phyloP scores from a whole-genome alignment of 2,329 filamentous ascomycete genomes.

The Fusarium cicatricum region DNA sequence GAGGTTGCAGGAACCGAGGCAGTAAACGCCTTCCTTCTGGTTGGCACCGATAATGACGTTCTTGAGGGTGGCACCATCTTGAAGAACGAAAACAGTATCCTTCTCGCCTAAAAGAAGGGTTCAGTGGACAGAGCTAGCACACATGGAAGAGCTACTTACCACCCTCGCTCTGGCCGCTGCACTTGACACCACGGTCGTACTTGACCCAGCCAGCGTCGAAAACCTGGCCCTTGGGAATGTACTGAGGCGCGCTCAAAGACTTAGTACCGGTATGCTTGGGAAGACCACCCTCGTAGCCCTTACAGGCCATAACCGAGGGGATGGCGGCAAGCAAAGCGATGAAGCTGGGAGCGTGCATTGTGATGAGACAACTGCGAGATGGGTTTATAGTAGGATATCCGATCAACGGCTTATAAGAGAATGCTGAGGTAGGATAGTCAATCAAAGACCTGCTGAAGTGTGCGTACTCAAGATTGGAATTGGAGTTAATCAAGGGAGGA shows the following conservation, averaged over 20 bases:
- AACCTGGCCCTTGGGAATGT: conserved; percentile 40
- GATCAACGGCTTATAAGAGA: too few species aligned
- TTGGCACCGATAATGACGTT: conserved; percentile 57
- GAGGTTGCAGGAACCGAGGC: conserved; percentile 52
- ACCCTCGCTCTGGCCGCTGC: conserved; percentile 54
- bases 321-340: conserved; percentile 27
- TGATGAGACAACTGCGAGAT: too few species aligned
- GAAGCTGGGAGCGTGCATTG: conserved; percentile 32
- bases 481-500: too few species aligned
- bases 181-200: conserved; percentile 51
- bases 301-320: conserved; percentile 44
- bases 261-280: conserved; percentile 38
- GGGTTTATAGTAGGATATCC: too few species aligned
- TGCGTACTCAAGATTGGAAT: too few species aligned
- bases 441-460: too few species aligned
- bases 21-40: conserved; percentile 57
- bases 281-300: conserved; percentile 38
- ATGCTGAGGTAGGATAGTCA: too few species aligned
- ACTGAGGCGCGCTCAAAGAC: conserved; percentile 41
- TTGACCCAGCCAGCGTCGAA: conserved; percentile 44
- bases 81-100: conserved; percentile 52
- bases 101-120: conserved; percentile 10
- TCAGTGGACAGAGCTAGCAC: too few species aligned
- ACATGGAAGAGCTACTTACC: conserved; percentile 38
- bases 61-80: conserved; percentile 51